Evolutionary conservation across 768 basidiomycete species (phyloP).

Genomic region (Tricholoma hemisulphureum): DNA sequence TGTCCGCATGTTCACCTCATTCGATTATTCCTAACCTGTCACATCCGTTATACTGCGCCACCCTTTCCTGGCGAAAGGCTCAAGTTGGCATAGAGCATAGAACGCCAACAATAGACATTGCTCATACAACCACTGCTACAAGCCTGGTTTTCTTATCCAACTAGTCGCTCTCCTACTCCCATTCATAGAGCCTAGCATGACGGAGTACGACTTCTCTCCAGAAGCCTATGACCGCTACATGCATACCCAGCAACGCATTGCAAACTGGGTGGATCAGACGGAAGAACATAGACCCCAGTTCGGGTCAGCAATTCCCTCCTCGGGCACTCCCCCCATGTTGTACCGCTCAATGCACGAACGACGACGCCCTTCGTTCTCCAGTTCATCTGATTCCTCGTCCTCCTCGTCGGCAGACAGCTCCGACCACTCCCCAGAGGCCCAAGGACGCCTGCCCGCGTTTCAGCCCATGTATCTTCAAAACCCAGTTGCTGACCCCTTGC

Average conservation of each 20-base stretch:
- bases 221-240: constrained; percentile 50
- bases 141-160: neutral
- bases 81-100: constrained; percentile 6
- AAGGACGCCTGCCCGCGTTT: constrained; percentile 11
- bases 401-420: neutral
- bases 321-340: constrained; percentile 3
- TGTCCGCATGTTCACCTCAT: constrained; percentile 1
- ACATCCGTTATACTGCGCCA: neutral
- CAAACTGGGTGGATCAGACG: constrained; percentile 51
- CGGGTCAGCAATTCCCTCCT: constrained; percentile 6
- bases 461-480: constrained; percentile 9
- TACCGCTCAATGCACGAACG: constrained; percentile 4
- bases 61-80: constrained; percentile 13
- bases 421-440: neutral
- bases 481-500: neutral
- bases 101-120: constrained; percentile 9
- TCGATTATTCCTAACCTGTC: neutral
- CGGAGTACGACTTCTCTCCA: constrained; percentile 62
- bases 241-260: constrained; percentile 46
- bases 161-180: neutral
- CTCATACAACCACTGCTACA: neutral
- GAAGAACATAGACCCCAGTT: constrained; percentile 36
- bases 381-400: constrained; percentile 11
- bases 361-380: constrained; percentile 7
- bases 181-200: constrained; percentile 35